Conservation (phyloP, 192 early-diverging fungal species). For the Umbelopsis sp. region DNA sequence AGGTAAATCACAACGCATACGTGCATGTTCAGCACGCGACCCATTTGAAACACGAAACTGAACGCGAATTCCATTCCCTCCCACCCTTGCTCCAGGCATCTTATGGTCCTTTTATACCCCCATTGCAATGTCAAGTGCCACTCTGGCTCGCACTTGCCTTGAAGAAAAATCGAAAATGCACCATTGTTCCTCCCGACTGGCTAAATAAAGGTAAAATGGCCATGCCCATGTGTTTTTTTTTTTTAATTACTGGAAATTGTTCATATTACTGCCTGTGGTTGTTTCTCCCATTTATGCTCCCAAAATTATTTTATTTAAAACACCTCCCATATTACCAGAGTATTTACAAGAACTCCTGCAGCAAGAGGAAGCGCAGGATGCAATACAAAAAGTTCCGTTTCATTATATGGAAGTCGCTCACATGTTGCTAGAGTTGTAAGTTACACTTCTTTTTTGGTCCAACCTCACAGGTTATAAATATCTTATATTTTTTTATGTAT, state of each 20-base stretch:
- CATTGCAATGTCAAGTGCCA: conserved; percentile 74
- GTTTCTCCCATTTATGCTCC: background rate
- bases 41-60: conserved; percentile 18
- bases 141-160: conserved; percentile 87
- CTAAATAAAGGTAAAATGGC: conserved; percentile 69
- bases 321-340: conserved; percentile 25
- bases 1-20: conserved; percentile 47
- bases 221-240: too few species aligned
- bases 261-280: background rate
- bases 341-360: conserved; percentile 58
- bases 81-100: conserved; percentile 52
- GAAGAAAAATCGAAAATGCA: conserved; percentile 82
- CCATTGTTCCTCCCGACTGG: conserved; percentile 82
- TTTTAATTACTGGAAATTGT: background rate
- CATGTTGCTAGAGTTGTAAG: conserved; percentile 74
- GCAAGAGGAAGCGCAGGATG: conserved; percentile 62
- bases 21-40: background rate
- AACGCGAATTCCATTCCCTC: background rate
- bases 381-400: conserved; percentile 75
- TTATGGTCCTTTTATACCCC: conserved; percentile 80
- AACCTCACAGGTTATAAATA: background rate
- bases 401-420: conserved; percentile 85
- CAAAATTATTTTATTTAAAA: conserved; percentile 44
- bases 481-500: background rate
- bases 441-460: background rate